phyloP scores from a whole-genome alignment of 2,329 filamentous ascomycete genomes.

The Talaromyces sp. region DNA sequence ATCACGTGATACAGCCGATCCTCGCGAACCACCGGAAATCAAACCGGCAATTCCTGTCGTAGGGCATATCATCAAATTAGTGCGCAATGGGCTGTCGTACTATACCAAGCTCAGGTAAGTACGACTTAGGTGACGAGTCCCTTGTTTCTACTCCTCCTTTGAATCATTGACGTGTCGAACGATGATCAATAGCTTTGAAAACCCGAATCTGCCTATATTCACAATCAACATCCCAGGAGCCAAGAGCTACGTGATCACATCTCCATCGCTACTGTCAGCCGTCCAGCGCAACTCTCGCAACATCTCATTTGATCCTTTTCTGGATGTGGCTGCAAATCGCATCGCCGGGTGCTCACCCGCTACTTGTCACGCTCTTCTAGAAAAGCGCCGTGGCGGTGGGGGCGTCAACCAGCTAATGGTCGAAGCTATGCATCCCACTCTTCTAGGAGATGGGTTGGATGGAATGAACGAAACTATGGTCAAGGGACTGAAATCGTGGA shows the following conservation, averaged over 20 bases:
- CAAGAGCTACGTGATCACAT: conserved; percentile 31
- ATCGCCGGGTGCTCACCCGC: conserved; percentile 25
- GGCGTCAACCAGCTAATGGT: conserved; percentile 23
- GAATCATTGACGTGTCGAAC: not conserved
- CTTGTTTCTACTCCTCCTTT: not conserved
- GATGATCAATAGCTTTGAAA: not conserved
- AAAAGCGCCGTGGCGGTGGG: conserved; percentile 24
- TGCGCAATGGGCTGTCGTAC: conserved; percentile 28
- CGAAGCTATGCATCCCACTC: conserved; percentile 28
- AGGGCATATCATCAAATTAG: conserved; percentile 29
- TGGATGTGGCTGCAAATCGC: conserved; percentile 22
- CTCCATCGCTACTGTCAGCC: conserved; percentile 26
- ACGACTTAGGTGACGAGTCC: not conserved
- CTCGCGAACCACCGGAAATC: conserved; percentile 29
- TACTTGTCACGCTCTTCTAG: conserved; percentile 25
- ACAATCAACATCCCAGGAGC: conserved; percentile 27
- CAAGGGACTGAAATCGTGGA: conserved; percentile 15
- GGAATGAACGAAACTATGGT: conserved; percentile 31
- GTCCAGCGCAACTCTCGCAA: conserved; percentile 28
- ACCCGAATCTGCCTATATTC: conserved; percentile 25
- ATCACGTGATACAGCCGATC: conserved; percentile 22
- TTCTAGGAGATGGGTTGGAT: conserved; percentile 28
- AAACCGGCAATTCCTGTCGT: conserved; percentile 27
- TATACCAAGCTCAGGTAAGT: conserved; percentile 25
- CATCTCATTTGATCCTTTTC: conserved; percentile 29